Base-by-base conservation (phyloP, 441 rosid species). In the Corymbia citriodora region DNA sequence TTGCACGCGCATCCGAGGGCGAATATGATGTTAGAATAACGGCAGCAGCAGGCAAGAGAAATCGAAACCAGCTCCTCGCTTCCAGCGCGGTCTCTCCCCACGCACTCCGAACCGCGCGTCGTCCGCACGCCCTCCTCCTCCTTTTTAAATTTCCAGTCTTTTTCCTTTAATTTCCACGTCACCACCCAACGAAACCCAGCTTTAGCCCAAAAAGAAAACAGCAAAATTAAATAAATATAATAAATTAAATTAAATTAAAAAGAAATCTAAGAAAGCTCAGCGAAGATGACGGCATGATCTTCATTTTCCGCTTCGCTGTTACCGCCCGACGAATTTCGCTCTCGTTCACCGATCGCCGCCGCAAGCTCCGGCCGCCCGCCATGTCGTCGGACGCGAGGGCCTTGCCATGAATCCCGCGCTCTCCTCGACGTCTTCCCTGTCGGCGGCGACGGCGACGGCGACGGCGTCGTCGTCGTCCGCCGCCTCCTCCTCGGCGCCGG, bases 341-440 rank as follows among this genome's bases (percentile, higher is more conserved):
- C 85, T 79, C n/a, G 7, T 40, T 25, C 52, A 21, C 48, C 85
- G 52, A 21, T 74, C 52, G 45, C 19, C 79, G 45, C 45, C 8
- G 3, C 19, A 31, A 68, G 11, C 45, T 17, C 10, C 40, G 79
- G 79, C 29, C 63, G 63, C 63, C 13, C 52, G 85, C n/a, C 85
- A 79, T 79, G 85, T 5, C 85, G 85, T 8, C 52, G 85, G 9
- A 40, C 52, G 85, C 52, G 7, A 79, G 85, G 85, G 52, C 85
- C 85, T 45, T 88, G 91, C 55, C 45, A 96, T 96, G 97, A 94
- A 95, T 91, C 95, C 91, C 89, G 92, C 97, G 18, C 88, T 92
- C 15, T 89, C 95, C 31, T 89, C 94, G 65, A 50, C 93, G 48
- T 36, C 95, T 55, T 92, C 95, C 86, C 86, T 91, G 72, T 53